Evolutionary conservation across 2,329 filamentous ascomycete genomes (phyloP).

Genomic region (Cercospora canescens): DNA sequence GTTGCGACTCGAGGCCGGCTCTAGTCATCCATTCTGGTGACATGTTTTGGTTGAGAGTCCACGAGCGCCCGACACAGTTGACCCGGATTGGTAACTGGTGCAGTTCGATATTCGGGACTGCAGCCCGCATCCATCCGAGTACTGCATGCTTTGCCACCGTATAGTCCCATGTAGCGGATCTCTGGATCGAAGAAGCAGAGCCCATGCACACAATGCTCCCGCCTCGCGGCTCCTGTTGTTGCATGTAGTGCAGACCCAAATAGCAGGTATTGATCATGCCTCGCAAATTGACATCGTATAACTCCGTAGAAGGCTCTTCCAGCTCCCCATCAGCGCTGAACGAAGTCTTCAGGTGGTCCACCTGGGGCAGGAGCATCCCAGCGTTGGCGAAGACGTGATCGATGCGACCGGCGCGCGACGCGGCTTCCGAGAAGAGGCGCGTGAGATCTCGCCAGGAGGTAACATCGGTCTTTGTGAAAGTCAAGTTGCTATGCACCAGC

Average conservation of each 20-base stretch:
- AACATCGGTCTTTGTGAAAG: slow-evolving; percentile 51
- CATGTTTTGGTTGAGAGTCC: slow-evolving; percentile 55
- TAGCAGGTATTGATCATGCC: slow-evolving; percentile 44
- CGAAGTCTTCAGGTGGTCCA: slow-evolving; percentile 31
- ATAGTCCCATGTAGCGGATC: slow-evolving; percentile 55
- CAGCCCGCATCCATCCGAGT: slow-evolving; percentile 53
- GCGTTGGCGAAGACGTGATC: slow-evolving; percentile 57
- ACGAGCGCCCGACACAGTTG: slow-evolving; percentile 57
- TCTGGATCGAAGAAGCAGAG: slow-evolving; percentile 54
- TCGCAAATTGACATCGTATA: slow-evolving; percentile 46
- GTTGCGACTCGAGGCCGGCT: slow-evolving; percentile 46
- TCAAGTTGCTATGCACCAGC: slow-evolving; percentile 30
- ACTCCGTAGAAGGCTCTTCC: slow-evolving; percentile 36
- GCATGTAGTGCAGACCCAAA: slow-evolving; percentile 48
- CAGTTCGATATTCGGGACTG: slow-evolving; percentile 40
- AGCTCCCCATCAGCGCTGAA: slow-evolving; percentile 39
- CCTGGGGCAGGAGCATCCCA: slow-evolving; percentile 49
- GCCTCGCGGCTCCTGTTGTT: slow-evolving; percentile 40
- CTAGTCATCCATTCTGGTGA: slow-evolving; percentile 41
- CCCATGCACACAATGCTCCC: slow-evolving; percentile 57
- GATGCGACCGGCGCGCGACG: slow-evolving; percentile 44
- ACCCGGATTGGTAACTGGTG: slow-evolving; percentile 51
- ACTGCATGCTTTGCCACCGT: slow-evolving; percentile 57
- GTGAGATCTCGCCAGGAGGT: slow-evolving; percentile 52
- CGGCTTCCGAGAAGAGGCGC: slow-evolving; percentile 53